Conservation (phyloP, 106 monocot genomes). For the Acanthochlamys bracteata region DNA sequence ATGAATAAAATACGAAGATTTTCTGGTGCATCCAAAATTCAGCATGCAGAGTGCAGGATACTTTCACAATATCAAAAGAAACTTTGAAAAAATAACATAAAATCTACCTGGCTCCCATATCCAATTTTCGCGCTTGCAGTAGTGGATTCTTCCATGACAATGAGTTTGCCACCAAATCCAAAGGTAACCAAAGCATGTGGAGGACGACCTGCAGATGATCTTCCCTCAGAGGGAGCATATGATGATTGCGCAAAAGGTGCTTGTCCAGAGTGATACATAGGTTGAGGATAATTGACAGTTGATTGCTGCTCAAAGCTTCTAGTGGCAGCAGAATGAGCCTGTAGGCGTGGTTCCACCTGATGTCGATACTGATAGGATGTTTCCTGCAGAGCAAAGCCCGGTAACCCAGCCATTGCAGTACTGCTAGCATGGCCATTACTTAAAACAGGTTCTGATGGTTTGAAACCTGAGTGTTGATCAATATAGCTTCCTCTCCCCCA, state of each 20-base stretch:
- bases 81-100: background rate
- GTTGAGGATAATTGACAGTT: constrained; percentile 29
- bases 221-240: constrained; percentile 43
- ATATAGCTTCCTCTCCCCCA: constrained; percentile 5
- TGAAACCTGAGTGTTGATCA: constrained; percentile 23
- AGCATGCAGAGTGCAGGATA: background rate
- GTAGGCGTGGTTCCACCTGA: constrained; percentile 22
- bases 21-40: background rate
- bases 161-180: constrained; percentile 94
- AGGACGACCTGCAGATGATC: constrained; percentile 82
- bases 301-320: constrained; percentile 34
- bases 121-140: constrained; percentile 23
- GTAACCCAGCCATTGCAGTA: constrained; percentile 15
- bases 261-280: constrained; percentile 29
- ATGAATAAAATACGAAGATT: background rate
- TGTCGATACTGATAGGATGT: constrained; percentile 31
- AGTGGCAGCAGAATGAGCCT: constrained; percentile 24
- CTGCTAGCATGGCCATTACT: constrained; percentile 15
- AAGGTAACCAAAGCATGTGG: constrained; percentile 84
- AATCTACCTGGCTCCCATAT: constrained; percentile 51
- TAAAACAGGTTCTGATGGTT: constrained; percentile 14
- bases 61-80: background rate
- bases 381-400: constrained; percentile 32
- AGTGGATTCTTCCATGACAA: constrained; percentile 58
- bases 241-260: constrained; percentile 25